Evolutionary conservation across 2,329 filamentous ascomycete species (phyloP).

Genomic region (Cladorrhinum sp.): DNA sequence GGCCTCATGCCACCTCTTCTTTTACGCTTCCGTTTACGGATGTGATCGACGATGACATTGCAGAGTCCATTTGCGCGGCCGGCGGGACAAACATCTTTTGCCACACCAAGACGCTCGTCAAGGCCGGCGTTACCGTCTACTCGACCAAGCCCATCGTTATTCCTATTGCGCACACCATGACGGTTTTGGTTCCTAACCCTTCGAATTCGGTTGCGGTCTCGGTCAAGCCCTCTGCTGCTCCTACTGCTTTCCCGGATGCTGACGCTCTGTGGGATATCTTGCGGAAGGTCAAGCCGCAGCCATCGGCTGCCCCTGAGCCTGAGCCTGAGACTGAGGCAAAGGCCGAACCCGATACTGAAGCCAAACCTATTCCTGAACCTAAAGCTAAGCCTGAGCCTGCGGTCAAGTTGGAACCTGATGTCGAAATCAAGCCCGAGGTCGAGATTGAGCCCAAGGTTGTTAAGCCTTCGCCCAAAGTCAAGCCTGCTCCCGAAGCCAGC

Average conservation of each 20-base stretch:
- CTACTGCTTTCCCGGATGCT: not conserved
- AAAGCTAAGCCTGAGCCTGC: not conserved
- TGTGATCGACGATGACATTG: not conserved
- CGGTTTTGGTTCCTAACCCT: not conserved
- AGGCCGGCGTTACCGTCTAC: not conserved
- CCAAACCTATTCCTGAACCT: not conserved
- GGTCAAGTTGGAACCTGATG: not conserved
- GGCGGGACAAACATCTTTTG: slow-evolving; percentile 9
- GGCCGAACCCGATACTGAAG: not conserved
- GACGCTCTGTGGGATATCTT: not conserved
- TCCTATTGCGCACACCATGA: slow-evolving; percentile 10
- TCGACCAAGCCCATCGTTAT: slow-evolving; percentile 10
- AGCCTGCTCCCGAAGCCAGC: not conserved
- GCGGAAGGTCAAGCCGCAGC: not conserved
- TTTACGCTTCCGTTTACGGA: not conserved
- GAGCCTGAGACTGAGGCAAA: not conserved
- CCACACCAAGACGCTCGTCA: slow-evolving; percentile 7
- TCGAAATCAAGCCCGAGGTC: not conserved
- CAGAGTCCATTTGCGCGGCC: slow-evolving; percentile 4
- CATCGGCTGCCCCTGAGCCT: not conserved
- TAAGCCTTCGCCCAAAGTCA: not conserved
- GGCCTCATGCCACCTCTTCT: slow-evolving; percentile 5
- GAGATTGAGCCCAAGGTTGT: too few relatives aligned
- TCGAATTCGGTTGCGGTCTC: not conserved
- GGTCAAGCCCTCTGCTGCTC: not conserved